Evolutionary conservation across 257 asterid genomes (phyloP), one percentile per base, ranked within the genome.

Genomic region (Eucommia ulmoides): DNA sequence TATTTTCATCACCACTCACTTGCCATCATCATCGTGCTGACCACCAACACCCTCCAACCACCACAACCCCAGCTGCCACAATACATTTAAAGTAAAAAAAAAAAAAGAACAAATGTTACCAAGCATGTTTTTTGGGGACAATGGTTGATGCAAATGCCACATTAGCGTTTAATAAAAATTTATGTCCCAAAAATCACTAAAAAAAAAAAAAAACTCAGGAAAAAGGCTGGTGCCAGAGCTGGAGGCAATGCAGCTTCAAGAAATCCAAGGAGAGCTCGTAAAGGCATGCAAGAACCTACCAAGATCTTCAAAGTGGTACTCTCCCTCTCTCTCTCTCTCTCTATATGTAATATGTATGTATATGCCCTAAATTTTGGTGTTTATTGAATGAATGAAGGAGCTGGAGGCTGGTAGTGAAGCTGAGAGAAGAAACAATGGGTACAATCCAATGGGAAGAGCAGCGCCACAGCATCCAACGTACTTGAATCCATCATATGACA

Each of bases 241-340:
- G 51, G 64, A 49, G 67, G 59, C n/a, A 68, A 74, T 33, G 71
- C 58, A 38, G 69, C 56, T 19, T 51, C 84, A 22, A 80, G 76
- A 60, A 73, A 79, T 59, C 48, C 80, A 38, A 80, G 88, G 57
- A 78, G 74, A 65, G 49, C 50, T 49, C 91, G 74, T 19, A 80
- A 61, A 59, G 42, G 62, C 41, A 47, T 64, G 51, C 95, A 70
- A 49, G 94, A 78, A 65, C 64, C 88, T 21, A 78, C 49, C 59
- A 82, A 52, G 22, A 78, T 67, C 65, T 57, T 60, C 35, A 74
- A 55, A 59, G 71, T 66, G 53, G 58, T 68, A 41, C 74, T 83
- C 2, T 26, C 72, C 84, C 54, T 19, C 51, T 33, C 42, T 25
- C 20, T 23, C 41, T 35, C 49, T 62, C 2, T 19, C 20, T 35